Percentiles rank a stretch among this genome's conserved stretches.
Conservation (phyloP, 2,329 filamentous ascomycete genomes). For the Colletotrichum sp. region DNA sequence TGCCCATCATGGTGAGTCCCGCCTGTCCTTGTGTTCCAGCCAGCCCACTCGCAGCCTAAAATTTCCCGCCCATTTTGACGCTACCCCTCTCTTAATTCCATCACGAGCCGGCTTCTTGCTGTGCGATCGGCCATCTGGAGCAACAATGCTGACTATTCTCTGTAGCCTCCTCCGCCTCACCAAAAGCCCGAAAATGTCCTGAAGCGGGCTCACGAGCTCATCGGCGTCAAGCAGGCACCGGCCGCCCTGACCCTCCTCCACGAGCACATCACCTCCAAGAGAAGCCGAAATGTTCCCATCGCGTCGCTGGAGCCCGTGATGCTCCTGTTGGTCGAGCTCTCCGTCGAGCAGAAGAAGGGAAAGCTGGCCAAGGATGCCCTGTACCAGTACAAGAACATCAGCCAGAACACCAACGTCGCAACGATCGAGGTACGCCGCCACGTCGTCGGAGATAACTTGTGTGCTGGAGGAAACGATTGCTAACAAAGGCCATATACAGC, state of each 20-base stretch:
- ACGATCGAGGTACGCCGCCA: constrained; percentile 80
- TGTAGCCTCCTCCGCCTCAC: constrained; percentile 90
- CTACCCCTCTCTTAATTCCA: constrained; percentile 60
- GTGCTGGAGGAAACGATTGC: background rate
- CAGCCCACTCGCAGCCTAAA: background rate
- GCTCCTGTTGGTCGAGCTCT: constrained; percentile 95
- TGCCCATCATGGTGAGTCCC: constrained; percentile 42
- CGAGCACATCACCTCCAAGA: constrained; percentile 99
- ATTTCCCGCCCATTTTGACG: background rate
- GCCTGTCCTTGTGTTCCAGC: background rate
- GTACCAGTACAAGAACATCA: constrained; percentile 99
- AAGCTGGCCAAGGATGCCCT: constrained; percentile 98
- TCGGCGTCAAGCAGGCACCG: constrained; percentile 92
- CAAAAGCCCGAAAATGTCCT: constrained; percentile 99
- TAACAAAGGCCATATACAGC: constrained; percentile 45
- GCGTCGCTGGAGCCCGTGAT: constrained; percentile 96
- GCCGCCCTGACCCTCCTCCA: constrained; percentile 94
- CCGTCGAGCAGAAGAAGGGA: constrained; percentile 96
- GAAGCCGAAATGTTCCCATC: constrained; percentile 97
- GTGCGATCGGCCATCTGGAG: constrained; percentile 17
- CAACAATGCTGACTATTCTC: constrained; percentile 19
- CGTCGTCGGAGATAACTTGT: background rate
- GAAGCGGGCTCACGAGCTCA: constrained; percentile 97
- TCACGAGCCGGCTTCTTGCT: constrained; percentile 5
- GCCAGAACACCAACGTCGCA: constrained; percentile 97